Evolutionary conservation across 306 rosid genomes (phyloP).

Genomic region (Morella rubra): DNA sequence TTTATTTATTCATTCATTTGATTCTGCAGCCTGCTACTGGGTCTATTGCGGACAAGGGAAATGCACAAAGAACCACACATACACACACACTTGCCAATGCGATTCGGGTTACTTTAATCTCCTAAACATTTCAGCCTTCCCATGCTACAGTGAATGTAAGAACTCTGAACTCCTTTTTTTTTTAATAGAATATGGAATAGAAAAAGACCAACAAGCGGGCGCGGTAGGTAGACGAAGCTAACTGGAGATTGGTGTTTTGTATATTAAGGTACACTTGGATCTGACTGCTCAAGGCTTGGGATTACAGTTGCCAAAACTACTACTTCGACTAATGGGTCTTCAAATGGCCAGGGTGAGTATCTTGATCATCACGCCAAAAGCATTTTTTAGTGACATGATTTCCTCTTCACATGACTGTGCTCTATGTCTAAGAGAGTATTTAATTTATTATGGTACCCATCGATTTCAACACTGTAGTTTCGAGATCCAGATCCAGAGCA

Average conservation of each 20-base stretch:
- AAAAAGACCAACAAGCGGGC: background rate
- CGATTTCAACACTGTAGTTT: too few relatives aligned
- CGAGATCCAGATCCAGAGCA: too few relatives aligned
- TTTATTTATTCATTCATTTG: background rate
- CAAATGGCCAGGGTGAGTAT: constrained; percentile 37
- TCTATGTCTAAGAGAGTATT: too few relatives aligned
- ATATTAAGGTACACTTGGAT: constrained; percentile 63
- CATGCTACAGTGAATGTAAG: constrained; percentile 81
- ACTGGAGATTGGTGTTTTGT: background rate
- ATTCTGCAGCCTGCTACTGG: constrained; percentile 68
- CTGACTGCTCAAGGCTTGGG: constrained; percentile 75
- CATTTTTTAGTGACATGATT: background rate
- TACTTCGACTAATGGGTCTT: background rate
- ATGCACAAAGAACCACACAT: constrained; percentile 43
- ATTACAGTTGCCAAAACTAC: constrained; percentile 56
- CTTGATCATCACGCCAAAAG: background rate
- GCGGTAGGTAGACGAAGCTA: background rate
- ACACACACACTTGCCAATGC: constrained; percentile 54
- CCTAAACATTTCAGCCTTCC: constrained; percentile 54
- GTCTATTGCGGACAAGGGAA: constrained; percentile 74
- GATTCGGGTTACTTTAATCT: constrained; percentile 48
- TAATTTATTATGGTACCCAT: too few relatives aligned
- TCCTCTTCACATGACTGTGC: background rate
- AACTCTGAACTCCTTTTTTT: constrained; percentile 4
- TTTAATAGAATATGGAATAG: background rate